Evolutionary conservation across 2,329 filamentous ascomycete genomes (phyloP), one percentile per base, ranked within the genome.

Genomic region (Pseudogymnoascus sp.): DNA sequence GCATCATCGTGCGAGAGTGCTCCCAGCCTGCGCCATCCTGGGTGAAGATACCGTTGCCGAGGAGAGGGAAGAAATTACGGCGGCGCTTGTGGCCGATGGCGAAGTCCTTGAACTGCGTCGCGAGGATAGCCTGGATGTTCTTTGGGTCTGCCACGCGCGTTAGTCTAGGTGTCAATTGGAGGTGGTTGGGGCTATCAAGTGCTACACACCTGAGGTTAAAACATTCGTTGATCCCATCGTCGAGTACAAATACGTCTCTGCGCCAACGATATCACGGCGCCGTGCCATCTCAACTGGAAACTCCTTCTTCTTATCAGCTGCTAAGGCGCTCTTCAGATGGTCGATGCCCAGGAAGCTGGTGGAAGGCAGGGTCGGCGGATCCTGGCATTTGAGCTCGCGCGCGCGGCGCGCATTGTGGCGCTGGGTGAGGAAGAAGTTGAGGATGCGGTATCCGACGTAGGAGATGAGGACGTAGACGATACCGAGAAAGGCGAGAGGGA

Each of bases 101-200:
- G 63, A 79, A 85, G 61, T 84, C 79, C 1, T 75, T 69, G 63
- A 82, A 84, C 17, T 79, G 77, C 0, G 76, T 76, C 0, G 81
- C 78, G 1, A 85, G 74, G 2, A 85, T 74, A 1, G 81, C 77
- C 65, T 84, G 81, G 59, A 85, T 73, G 64, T 85, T 85, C 10
- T 76, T 76, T 60, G 68, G 65, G 54, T 71, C 70, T 35, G 29
- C 8, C 5, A 54, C 15, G 33, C 17, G 9, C 5, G 47, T 54
- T 33, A 54, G 47, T 11, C 5, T 4, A 78, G 71, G 29, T 77
- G 73, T 62, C 81, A 82, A 64, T 78, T 75, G 0, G 31, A 33
- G 29, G 21, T 72, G 68, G 24, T 69, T 67, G 26, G 69, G 69
- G 10, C 66, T 62, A n/a, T 66, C 65, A 64, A 73, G 72, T 31